Base-by-base conservation (phyloP, 768 basidiomycete species). In the Calvatia gigantea region DNA sequence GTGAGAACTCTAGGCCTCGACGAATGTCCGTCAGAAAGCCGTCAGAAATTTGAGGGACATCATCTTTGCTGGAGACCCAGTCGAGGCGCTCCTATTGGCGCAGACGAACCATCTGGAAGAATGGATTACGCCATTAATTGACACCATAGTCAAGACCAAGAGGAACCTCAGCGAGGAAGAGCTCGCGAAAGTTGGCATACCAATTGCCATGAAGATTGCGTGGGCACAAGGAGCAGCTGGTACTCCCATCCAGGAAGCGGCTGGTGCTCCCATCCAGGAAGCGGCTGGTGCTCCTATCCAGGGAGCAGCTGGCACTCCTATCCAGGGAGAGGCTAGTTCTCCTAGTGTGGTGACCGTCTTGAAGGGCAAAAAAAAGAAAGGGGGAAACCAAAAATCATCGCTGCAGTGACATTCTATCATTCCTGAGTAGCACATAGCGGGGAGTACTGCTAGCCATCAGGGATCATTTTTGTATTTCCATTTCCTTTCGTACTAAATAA, bases 401-500 rank as follows among this genome's bases (percentile, higher is more conserved):
- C 7, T 14, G 38, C 6, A 19, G 38, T 39, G 6, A 6, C 21
- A 6, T 39, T 39, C 38, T n/a, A n/a, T n/a, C n/a, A n/a, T n/a
- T n/a, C n/a, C n/a, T n/a, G n/a, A n/a, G n/a, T n/a, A n/a, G n/a
- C n/a, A n/a, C n/a, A n/a, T n/a, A n/a, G n/a, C n/a, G n/a, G n/a
- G n/a, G n/a, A n/a, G n/a, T n/a, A n/a, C n/a, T n/a, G n/a, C n/a
- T n/a, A n/a, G n/a, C n/a, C n/a, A n/a, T n/a, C n/a, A n/a, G n/a
- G n/a, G n/a, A n/a, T 46, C n/a, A 45, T 17, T 51, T 31, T 32
- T 57, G 49, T 21, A 6, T 27, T 19, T 51, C 33, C 25, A 47
- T 42, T 33, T 58, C 61, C 39, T 58, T 35, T 50, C 49, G 54
- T 29, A 60, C 59, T 58, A 31, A 2, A 19, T 21, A 23, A 6